Base-by-base conservation (phyloP, 2,329 filamentous ascomycete genomes). In the Beauveria scarabaeidicola region DNA sequence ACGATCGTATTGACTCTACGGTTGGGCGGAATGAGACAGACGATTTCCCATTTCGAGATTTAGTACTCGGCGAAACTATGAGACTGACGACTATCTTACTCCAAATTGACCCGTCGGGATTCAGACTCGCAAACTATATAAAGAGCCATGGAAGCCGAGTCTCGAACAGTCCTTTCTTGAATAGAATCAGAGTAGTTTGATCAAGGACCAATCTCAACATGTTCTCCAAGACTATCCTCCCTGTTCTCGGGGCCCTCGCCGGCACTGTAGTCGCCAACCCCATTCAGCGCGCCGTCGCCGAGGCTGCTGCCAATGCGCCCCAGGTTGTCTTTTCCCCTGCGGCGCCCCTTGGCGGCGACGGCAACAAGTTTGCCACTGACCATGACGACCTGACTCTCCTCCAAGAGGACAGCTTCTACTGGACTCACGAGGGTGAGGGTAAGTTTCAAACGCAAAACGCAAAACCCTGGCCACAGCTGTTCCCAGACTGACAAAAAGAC, bases 391-490 rank as follows among this genome's bases (percentile, higher is more conserved):
- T 61, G 5, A 43, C 32, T 36, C 53, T 61, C 29, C 41, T 48
- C 54, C 46, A 57, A 15, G 48, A 58, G 54, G 59, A 61, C 43
- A 57, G 21, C 48, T 48, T 61, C 17, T 61, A 61, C 54, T 61
- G 59, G 59, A 25, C 40, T 32, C 54, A 61, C 6, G 25, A 36
- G 4, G 54, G 7, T 1, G 47, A 61, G 36, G 54, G 59, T 58
- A 54, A 32, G 52, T 23, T 11, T 19, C 5, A 4, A 27, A 3
- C 19, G 1, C n/a, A 1, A 11, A 6, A 5, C 21, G 5, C 19
- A 7, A n/a, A 2, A 21, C 17, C 38, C 21, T 13, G 19, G 2
- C 21, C 5, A 13, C 3, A 1, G 10, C 15, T 4, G 2, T 43
- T 3, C 3, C 38, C 21, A 55, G 29, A 48, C 54, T 57, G 50